Percentiles rank a stretch among this genome's conserved stretches.
Conservation (phyloP, 768 basidiomycete species). For the Kwoniella bestiolae region DNA sequence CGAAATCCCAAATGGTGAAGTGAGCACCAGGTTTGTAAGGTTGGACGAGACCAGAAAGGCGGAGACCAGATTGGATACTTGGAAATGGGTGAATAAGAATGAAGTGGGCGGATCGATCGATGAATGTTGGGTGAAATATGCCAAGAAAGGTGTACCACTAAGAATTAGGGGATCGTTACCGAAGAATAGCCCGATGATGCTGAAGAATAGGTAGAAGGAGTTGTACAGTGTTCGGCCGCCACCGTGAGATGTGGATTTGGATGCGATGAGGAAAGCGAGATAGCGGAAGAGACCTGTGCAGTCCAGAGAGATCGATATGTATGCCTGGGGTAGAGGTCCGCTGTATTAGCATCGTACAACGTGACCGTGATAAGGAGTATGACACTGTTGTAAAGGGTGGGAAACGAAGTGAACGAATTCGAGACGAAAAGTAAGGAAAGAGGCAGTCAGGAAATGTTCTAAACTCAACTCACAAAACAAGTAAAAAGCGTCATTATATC, state of each 20-base stretch:
- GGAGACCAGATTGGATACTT: slow-evolving; percentile 74
- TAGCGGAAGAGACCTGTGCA: slow-evolving; percentile 83
- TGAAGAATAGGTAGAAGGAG: slow-evolving; percentile 83
- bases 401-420: not conserved
- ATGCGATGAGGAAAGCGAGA: slow-evolving; percentile 86
- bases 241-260: slow-evolving; percentile 68
- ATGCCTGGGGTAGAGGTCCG: slow-evolving; percentile 61
- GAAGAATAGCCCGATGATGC: slow-evolving; percentile 73
- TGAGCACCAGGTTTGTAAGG: slow-evolving; percentile 91
- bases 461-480: slow-evolving; percentile 65
- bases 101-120: slow-evolving; percentile 59
- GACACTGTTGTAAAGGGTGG: no score
- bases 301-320: slow-evolving; percentile 90
- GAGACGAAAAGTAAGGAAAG: not conserved
- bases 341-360: not conserved
- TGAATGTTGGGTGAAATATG: slow-evolving; percentile 79
- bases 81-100: slow-evolving; percentile 62
- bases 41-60: slow-evolving; percentile 78
- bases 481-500: slow-evolving; percentile 93
- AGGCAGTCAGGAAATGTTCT: no score
- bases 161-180: slow-evolving; percentile 95
- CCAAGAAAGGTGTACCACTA: slow-evolving; percentile 85
- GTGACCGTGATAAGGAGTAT: no score
- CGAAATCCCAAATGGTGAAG: slow-evolving; percentile 79
- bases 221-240: slow-evolving; percentile 71